A percentile compares a stretch with the other conserved stretches of the same genome.
phyloP scores from a whole-genome alignment of 345 rosid genomes.

The Arabidopsis arenosa region DNA sequence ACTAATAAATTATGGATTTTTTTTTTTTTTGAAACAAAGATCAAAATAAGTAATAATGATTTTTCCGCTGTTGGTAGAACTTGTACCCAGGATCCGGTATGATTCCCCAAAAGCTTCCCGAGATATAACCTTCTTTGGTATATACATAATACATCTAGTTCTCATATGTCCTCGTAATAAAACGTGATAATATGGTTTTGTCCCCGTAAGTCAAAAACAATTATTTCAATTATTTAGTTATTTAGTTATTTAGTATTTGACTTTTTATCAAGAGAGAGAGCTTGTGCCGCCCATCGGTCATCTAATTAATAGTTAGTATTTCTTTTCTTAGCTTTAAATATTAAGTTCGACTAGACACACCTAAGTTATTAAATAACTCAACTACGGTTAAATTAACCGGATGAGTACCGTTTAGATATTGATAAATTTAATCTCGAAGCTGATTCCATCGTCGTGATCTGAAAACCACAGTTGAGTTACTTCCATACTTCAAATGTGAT shows the following conservation, averaged over 20 bases:
- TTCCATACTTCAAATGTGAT: conserved; percentile 9
- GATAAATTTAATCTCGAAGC: conserved; percentile 1
- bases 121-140: conserved; percentile 18
- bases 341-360: conserved; percentile 13
- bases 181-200: conserved; percentile 30
- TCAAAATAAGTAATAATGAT: neutral
- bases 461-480: neutral
- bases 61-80: neutral
- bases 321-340: conserved; percentile 1
- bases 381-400: conserved; percentile 20
- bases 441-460: neutral
- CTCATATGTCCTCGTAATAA: conserved; percentile 12
- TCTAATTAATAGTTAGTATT: conserved; percentile 9
- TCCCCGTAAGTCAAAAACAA: conserved; percentile 17
- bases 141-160: neutral
- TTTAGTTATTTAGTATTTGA: conserved; percentile 34
- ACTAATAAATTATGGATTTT: no score
- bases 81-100: neutral
- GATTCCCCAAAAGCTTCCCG: neutral
- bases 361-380: conserved; percentile 2
- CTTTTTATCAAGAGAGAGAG: conserved; percentile 12
- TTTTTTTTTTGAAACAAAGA: neutral
- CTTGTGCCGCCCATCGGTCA: conserved; percentile 43
- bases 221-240: conserved; percentile 20
- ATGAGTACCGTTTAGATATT: neutral